Evolutionary conservation across 108 stramenopile genomes (phyloP).

Genomic region (Cyclotella sp.): DNA sequence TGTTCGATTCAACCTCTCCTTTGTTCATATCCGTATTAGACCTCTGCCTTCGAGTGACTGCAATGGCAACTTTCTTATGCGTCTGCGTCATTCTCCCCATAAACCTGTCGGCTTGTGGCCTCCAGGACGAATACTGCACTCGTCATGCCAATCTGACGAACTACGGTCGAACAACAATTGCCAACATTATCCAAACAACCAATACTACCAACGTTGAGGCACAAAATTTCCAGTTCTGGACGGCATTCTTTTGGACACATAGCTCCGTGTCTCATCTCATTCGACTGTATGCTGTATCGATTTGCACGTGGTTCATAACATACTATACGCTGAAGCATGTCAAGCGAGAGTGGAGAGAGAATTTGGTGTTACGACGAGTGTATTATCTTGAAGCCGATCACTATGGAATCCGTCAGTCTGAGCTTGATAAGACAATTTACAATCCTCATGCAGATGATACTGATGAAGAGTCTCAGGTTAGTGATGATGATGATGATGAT

Average conservation of each 20-base stretch:
- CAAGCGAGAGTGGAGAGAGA: constrained; percentile 73
- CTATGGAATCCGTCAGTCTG: constrained; percentile 67
- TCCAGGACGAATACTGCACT: constrained; percentile 12
- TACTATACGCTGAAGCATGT: constrained; percentile 57
- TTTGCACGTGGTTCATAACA: constrained; percentile 68
- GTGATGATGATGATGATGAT: constrained; percentile 22
- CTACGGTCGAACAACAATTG: constrained; percentile 78
- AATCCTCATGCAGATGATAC: constrained; percentile 36
- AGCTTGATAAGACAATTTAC: constrained; percentile 61
- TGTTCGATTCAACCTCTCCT: too few relatives aligned
- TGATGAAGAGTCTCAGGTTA: constrained; percentile 25
- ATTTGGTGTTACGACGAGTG: constrained; percentile 78
- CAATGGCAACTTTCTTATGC: constrained; percentile 62
- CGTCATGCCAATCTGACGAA: constrained; percentile 61
- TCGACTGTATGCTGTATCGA: constrained; percentile 63
- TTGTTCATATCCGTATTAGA: constrained; percentile 21
- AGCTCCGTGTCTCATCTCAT: constrained; percentile 23
- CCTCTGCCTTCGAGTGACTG: constrained; percentile 65
- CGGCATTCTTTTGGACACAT: constrained; percentile 32
- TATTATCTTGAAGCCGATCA: constrained; percentile 87
- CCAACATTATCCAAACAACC: constrained; percentile 58
- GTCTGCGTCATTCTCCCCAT: constrained; percentile 72
- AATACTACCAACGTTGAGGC: background rate
- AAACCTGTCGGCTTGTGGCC: constrained; percentile 64
- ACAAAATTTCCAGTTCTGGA: constrained; percentile 38